A percentile compares a stretch with the other conserved stretches of the same genome.
Conservation (phyloP, 768 basidiomycete species). For the Lactarius pseudohatsudake region DNA sequence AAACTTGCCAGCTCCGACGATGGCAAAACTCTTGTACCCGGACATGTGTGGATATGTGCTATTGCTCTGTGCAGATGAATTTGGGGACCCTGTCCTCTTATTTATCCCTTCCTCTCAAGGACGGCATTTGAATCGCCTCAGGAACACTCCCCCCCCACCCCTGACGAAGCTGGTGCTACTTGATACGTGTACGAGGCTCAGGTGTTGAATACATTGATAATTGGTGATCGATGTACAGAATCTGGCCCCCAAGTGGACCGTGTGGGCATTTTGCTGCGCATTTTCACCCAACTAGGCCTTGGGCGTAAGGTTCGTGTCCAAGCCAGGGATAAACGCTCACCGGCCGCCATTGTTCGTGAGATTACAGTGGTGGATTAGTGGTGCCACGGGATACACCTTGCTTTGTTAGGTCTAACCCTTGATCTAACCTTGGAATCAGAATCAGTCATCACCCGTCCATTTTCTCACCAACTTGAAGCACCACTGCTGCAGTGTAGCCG, state of each 20-base stretch:
- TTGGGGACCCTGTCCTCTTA: background rate
- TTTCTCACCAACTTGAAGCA: no score
- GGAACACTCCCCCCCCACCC: background rate
- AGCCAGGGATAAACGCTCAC: background rate
- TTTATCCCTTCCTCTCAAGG: no score
- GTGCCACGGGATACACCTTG: background rate
- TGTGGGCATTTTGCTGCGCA: background rate
- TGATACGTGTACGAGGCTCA: no score
- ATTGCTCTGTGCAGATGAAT: background rate
- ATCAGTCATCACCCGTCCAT: no score
- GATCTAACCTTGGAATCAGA: background rate
- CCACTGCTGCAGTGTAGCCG: no score
- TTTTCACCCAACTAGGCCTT: background rate
- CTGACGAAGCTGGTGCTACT: background rate
- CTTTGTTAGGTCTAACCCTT: background rate
- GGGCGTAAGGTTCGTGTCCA: background rate
- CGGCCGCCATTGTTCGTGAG: background rate
- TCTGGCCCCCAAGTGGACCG: background rate
- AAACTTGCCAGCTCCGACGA: constrained; percentile 26
- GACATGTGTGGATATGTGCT: constrained; percentile 11
- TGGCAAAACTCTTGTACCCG: constrained; percentile 25
- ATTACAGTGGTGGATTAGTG: background rate
- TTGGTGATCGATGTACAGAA: no score
- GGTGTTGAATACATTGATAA: no score
- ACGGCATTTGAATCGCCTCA: background rate